phyloP scores from a whole-genome alignment of 2,329 filamentous ascomycete species.

The Seiridium unicorne region DNA sequence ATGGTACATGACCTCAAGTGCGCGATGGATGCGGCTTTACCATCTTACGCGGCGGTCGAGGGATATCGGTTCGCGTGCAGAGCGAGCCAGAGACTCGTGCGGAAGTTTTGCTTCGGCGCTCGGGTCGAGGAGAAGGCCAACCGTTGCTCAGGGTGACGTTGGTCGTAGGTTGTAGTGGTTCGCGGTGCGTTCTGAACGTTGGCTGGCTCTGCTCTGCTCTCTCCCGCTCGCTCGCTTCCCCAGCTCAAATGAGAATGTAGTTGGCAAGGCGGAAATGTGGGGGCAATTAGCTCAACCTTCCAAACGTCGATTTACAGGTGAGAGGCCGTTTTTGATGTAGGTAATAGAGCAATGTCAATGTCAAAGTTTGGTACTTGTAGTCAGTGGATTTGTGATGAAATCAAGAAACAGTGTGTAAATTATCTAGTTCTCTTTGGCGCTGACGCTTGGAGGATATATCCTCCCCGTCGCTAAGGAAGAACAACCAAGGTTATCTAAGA shows the following conservation, averaged over 20 bases:
- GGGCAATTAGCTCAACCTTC: background rate
- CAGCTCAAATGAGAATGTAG: background rate
- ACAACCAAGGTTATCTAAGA: too few relatives aligned
- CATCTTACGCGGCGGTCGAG: background rate
- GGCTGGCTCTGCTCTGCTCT: too few relatives aligned
- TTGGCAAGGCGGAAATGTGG: background rate
- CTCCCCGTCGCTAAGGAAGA: too few relatives aligned
- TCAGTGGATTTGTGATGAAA: too few relatives aligned
- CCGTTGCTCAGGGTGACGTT: background rate
- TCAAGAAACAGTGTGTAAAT: too few relatives aligned
- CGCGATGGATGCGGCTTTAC: background rate
- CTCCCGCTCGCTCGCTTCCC: background rate
- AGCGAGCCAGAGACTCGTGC: background rate
- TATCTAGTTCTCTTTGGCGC: too few relatives aligned
- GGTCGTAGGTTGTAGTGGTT: background rate
- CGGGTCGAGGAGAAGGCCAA: background rate
- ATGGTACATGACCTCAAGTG: slow-evolving; percentile 15
- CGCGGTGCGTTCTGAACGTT: too few relatives aligned
- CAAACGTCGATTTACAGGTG: background rate
- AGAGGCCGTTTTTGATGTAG: background rate
- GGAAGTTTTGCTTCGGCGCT: too few relatives aligned
- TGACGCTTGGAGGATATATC: too few relatives aligned
- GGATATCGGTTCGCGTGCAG: background rate
- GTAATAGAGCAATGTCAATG: too few relatives aligned
- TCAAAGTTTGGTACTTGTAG: too few relatives aligned